Evolutionary conservation across 768 basidiomycete genomes (phyloP).

Genomic region (Termitomyces sp.): DNA sequence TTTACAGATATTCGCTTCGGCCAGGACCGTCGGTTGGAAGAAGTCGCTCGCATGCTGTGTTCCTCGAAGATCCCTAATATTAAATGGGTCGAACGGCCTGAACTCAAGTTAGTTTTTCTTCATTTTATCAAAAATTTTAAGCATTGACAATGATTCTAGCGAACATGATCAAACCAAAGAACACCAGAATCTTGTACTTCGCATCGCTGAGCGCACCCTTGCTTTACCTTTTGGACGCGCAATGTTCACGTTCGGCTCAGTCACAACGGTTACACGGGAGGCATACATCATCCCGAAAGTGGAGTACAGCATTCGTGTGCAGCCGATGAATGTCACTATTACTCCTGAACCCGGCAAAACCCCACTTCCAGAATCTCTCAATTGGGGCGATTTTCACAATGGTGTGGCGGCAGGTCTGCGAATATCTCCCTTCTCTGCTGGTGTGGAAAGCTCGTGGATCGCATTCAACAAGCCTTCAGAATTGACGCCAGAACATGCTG

Average conservation of each 20-base stretch:
- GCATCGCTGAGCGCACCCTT: constrained; percentile 85
- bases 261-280: constrained; percentile 71
- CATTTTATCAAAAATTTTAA: not conserved
- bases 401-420: constrained; percentile 91
- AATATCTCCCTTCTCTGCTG: constrained; percentile 67
- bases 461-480: constrained; percentile 92
- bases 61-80: constrained; percentile 71
- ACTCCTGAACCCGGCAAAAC: constrained; percentile 73
- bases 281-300: constrained; percentile 78
- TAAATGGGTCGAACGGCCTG: constrained; percentile 60
- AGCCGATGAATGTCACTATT: constrained; percentile 65
- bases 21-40: constrained; percentile 84
- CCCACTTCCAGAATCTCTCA: constrained; percentile 56
- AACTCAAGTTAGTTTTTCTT: constrained; percentile 54
- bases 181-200: constrained; percentile 75
- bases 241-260: constrained; percentile 86
- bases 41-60: constrained; percentile 88
- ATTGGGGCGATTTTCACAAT: constrained; percentile 98
- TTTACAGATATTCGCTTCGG: constrained; percentile 86
- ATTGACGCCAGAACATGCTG: constrained; percentile 92
- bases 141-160: constrained; percentile 33
- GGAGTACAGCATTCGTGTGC: constrained; percentile 70
- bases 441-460: constrained; percentile 93
- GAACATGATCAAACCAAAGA: constrained; percentile 87
- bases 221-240: constrained; percentile 87